Base-by-base conservation (phyloP, 768 basidiomycete species). In the Mycena amicta region DNA sequence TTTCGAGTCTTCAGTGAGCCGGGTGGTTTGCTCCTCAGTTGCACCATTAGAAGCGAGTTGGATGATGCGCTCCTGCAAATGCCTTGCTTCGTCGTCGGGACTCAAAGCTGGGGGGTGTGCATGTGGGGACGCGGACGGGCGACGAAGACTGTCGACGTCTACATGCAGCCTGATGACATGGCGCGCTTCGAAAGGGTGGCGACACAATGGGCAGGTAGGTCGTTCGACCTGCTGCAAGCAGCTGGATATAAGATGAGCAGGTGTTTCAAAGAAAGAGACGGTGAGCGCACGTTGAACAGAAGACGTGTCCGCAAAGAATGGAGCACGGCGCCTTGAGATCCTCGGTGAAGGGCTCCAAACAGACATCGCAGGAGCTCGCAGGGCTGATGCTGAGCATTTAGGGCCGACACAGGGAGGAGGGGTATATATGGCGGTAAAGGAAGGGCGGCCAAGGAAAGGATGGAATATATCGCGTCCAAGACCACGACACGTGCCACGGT, bases 281-380 rank as follows among this genome's bases (percentile, higher is more conserved):
- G 20, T 15, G 46, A 15, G 39, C 74, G 65, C 39, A 75, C 76
- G 37, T 52, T 60, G 74, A 72, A 65, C 87, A 91, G 72, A 89
- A 89, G 55, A 85, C 82, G 68, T 91, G 89, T 18, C 90, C 90
- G 60, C 90, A 92, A 49, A 77, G 59, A 65, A 90, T 87, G 50
- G 83, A 80, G 66, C 86, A 83, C 51, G 89, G 88, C 6, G 80
- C 77, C 68, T 83, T 85, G 46, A 63, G 63, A 50, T 81, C 82
- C 53, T 70, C 70, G 50, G 77, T 77, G 68, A 87, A 90, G 29
- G 74, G 71, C 64, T 91, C 89, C 64, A 87, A 78, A 74, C 90
- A 92, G 67, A 91, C 81, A 74, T 91, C 89, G 80, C 89, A 92
- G 50, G 77, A 76, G 66, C 89, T 90, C 66, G 80, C 80, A 59